phyloP scores from a whole-genome alignment of 805 yeast genomes.

The Alloascoidea africana region DNA sequence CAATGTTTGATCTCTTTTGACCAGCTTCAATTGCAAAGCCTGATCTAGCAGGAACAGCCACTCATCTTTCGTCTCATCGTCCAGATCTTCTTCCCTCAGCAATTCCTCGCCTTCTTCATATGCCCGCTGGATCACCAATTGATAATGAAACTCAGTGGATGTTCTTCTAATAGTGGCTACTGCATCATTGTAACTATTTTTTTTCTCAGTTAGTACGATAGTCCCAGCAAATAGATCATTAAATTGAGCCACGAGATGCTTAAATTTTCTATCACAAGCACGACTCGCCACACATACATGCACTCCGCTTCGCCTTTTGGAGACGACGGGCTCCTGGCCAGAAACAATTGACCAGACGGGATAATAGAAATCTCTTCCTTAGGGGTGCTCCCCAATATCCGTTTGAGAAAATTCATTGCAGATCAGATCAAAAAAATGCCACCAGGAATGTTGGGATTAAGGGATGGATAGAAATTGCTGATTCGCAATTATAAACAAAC shows the following conservation, averaged over 20 bases:
- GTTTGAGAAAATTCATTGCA: conserved; percentile 56
- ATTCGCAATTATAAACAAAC: too few species aligned
- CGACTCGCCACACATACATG: conserved; percentile 12
- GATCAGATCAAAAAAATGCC: neutral
- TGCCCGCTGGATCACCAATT: conserved; percentile 54
- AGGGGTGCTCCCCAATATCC: conserved; percentile 40
- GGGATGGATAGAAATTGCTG: too few species aligned
- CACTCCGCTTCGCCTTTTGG: conserved; percentile 77
- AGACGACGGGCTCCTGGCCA: conserved; percentile 59
- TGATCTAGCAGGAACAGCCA: conserved; percentile 56
- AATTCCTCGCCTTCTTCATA: conserved; percentile 52
- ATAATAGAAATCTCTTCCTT: conserved; percentile 45
- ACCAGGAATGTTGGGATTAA: neutral
- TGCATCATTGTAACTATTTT: conserved; percentile 65
- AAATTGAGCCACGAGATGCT: neutral
- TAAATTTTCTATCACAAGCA: neutral
- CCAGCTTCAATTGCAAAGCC: conserved; percentile 38
- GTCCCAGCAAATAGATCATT: neutral
- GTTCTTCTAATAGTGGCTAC: conserved; percentile 57
- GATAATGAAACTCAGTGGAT: conserved; percentile 49
- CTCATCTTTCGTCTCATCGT: conserved; percentile 29
- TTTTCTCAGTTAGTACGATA: neutral
- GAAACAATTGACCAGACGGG: conserved; percentile 66
- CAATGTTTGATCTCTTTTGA: conserved; percentile 34
- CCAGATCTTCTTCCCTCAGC: conserved; percentile 27